Evolutionary conservation across 805 yeast species (phyloP).

Genomic region (Schwanniomyces polymorphus): DNA sequence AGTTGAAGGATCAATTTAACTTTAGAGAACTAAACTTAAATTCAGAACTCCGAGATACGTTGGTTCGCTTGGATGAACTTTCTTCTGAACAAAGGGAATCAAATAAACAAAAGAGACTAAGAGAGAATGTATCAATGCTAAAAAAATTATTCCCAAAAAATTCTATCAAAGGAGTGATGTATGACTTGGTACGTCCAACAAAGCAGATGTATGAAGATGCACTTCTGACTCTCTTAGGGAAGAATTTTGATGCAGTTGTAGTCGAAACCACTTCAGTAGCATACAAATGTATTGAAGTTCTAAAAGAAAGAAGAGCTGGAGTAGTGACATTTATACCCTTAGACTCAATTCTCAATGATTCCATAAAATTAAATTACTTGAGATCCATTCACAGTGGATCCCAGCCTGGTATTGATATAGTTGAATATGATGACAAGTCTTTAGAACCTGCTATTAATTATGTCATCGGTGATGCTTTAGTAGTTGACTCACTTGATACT

Average conservation of each 20-base stretch:
- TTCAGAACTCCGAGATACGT: constrained; percentile 58
- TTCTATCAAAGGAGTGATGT: constrained; percentile 79
- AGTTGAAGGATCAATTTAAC: constrained; percentile 34
- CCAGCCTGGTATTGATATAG: constrained; percentile 71
- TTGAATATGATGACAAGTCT: constrained; percentile 61
- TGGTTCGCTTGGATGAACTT: constrained; percentile 65
- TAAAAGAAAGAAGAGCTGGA: constrained; percentile 85
- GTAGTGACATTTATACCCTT: constrained; percentile 85
- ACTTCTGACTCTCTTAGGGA: constrained; percentile 74
- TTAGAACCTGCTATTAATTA: constrained; percentile 77
- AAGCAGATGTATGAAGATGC: constrained; percentile 74
- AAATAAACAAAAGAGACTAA: constrained; percentile 61
- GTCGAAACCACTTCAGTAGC: constrained; percentile 75
- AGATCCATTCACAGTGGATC: constrained; percentile 55
- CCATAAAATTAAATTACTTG: constrained; percentile 51
- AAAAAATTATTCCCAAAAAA: constrained; percentile 68
- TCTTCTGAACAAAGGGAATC: constrained; percentile 78
- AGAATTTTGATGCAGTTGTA: constrained; percentile 75
- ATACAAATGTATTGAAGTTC: constrained; percentile 70
- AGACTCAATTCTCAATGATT: constrained; percentile 62
- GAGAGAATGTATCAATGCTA: constrained; percentile 71
- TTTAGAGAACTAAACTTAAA: constrained; percentile 62
- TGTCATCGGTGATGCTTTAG: constrained; percentile 75
- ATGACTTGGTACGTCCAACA: constrained; percentile 77
- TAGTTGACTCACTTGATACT: constrained; percentile 66